These are phyloP conservation scores for Tetrahymena thermophila DNA, from an alignment of 73 alveolate genomes.

Conservation along the genomic window DNA sequence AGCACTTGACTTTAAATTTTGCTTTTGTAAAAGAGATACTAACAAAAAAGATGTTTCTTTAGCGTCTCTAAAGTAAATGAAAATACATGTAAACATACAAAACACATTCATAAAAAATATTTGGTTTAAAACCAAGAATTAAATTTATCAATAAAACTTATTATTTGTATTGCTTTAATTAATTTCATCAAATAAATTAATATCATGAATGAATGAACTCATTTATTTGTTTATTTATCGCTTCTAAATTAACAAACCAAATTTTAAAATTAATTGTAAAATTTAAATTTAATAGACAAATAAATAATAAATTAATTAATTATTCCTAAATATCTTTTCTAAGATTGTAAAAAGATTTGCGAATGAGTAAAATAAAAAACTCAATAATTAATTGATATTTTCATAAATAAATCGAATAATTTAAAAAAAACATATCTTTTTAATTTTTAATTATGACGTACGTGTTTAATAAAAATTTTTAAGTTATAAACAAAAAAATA, in stretches of 20 bases:
- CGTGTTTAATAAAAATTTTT: neutral
- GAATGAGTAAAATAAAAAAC: no score
- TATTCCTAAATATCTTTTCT: neutral
- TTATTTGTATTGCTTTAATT: neutral
- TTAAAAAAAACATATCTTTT: no score
- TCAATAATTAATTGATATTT: no score
- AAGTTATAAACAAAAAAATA: no score
- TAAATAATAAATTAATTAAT: no score
- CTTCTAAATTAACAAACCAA: neutral
- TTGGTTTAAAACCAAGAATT: neutral
- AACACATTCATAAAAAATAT: no score
- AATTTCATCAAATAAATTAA: neutral
- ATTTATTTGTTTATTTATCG: no score
- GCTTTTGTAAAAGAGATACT: neutral
- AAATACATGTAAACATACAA: neutral
- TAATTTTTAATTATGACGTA: neutral
- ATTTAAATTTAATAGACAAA: no score
- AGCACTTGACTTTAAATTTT: neutral
- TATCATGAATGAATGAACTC: neutral
- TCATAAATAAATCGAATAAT: no score
- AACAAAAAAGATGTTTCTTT: neutral
- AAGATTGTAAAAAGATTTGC: no score
- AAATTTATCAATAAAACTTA: neutral
- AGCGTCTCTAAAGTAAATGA: no score
- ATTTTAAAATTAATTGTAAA: neutral